Evolutionary conservation across 805 yeast genomes (phyloP).

Genomic region (Yamadazyma olivae): DNA sequence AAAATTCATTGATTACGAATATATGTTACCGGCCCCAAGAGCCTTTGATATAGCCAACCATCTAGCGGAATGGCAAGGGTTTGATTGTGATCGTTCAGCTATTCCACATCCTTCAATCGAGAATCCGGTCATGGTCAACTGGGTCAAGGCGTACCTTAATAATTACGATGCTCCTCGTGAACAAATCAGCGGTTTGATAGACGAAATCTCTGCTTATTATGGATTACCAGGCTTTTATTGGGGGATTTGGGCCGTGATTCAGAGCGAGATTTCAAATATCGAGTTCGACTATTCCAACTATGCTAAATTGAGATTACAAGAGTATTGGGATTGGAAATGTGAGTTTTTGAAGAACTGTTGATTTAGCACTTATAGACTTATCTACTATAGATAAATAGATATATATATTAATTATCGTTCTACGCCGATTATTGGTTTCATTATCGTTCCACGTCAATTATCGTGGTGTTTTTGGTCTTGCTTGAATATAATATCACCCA

Average conservation of each 20-base stretch:
- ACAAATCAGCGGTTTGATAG: slow-evolving; percentile 43
- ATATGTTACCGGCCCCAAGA: slow-evolving; percentile 68
- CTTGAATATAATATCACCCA: slow-evolving; percentile 78
- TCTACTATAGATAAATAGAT: too few species aligned
- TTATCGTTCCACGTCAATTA: slow-evolving; percentile 41
- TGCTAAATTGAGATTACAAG: slow-evolving; percentile 56
- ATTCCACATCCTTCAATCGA: slow-evolving; percentile 51
- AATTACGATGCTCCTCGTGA: slow-evolving; percentile 22
- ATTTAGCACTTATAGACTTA: slow-evolving; percentile 7
- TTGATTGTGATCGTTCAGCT: slow-evolving; percentile 59
- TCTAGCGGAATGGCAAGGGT: slow-evolving; percentile 81
- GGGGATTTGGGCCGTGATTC: slow-evolving; percentile 84
- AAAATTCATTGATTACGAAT: slow-evolving; percentile 68
- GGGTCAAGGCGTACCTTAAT: slow-evolving; percentile 59
- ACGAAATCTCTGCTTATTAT: slow-evolving; percentile 59
- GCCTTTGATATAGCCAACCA: slow-evolving; percentile 76
- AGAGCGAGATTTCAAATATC: slow-evolving; percentile 61
- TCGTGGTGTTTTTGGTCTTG: slow-evolving; percentile 63
- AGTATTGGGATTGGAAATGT: slow-evolving; percentile 72
- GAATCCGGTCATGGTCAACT: slow-evolving; percentile 46
- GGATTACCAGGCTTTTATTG: slow-evolving; percentile 83
- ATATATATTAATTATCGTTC: too few species aligned
- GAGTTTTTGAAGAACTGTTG: too few species aligned
- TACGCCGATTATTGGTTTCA: too few species aligned
- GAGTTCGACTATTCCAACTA: slow-evolving; percentile 70